phyloP scores from a whole-genome alignment of 345 rosid species.

The Brassica juncea region DNA sequence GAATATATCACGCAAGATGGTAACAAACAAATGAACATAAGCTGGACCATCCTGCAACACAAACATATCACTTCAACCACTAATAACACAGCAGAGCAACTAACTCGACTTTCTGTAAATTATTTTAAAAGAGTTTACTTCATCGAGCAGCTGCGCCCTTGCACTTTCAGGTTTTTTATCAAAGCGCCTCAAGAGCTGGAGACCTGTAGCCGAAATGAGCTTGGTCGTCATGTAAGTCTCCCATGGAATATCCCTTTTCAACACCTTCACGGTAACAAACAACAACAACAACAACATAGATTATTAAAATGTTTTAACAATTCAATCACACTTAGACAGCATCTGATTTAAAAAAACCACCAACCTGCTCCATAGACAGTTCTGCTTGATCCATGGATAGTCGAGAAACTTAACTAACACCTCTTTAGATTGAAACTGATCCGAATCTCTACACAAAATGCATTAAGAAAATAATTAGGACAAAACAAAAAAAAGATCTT shows the following conservation, averaged over 20 bases:
- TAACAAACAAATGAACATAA: slow-evolving; percentile 80
- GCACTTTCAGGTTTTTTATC: slow-evolving; percentile 79
- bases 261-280: slow-evolving; percentile 51
- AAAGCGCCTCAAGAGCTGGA: slow-evolving; percentile 85
- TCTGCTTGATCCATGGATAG: slow-evolving; percentile 80
- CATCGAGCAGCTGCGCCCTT: slow-evolving; percentile 86
- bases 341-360: slow-evolving; percentile 5
- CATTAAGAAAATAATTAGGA: not conserved
- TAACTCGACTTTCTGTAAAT: too few relatives aligned
- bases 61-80: slow-evolving; percentile 22
- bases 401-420: slow-evolving; percentile 38
- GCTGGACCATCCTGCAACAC: slow-evolving; percentile 88
- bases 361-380: slow-evolving; percentile 73
- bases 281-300: slow-evolving; percentile 1
- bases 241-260: slow-evolving; percentile 98
- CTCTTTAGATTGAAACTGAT: slow-evolving; percentile 33
- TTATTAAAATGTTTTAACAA: not conserved
- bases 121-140: slow-evolving; percentile 47
- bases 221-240: slow-evolving; percentile 93
- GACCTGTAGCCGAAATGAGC: slow-evolving; percentile 81
- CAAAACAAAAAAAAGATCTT: not conserved
- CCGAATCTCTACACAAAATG: slow-evolving; percentile 32
- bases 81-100: not conserved
- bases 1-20: slow-evolving; percentile 78
- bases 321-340: not conserved